phyloP scores from a whole-genome alignment of 352 stramenopile species.

The Albugo laibachii region DNA sequence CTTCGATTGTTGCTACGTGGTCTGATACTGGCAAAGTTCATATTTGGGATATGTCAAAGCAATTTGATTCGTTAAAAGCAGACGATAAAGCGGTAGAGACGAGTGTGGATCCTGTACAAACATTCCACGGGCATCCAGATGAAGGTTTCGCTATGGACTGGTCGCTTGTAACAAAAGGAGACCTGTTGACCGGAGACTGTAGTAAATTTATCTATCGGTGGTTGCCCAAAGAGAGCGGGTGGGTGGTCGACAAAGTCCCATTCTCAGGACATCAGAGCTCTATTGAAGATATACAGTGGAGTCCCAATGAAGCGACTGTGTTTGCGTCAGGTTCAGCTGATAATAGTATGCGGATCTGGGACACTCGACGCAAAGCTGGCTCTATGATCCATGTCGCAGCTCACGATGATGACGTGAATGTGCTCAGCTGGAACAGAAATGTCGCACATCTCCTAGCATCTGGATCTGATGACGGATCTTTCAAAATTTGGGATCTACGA shows the following conservation, averaged over 20 bases:
- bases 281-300: conserved; percentile 98
- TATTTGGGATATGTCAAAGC: conserved; percentile 89
- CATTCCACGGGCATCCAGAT: conserved; percentile 87
- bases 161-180: conserved; percentile 75
- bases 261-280: conserved; percentile 83
- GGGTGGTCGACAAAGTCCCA: conserved; percentile 76
- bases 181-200: conserved; percentile 92
- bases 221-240: conserved; percentile 50
- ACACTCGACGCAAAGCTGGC: conserved; percentile 84
- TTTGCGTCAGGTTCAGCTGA: conserved; percentile 92
- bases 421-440: conserved; percentile 97
- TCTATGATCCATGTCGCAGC: conserved; percentile 88
- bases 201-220: conserved; percentile 94
- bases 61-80: conserved; percentile 75
- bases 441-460: conserved; percentile 94
- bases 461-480: conserved; percentile 93
- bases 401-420: conserved; percentile 96
- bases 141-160: conserved; percentile 99
- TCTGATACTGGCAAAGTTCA: conserved; percentile 90
- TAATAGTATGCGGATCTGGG: conserved; percentile 92
- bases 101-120: conserved; percentile 72
- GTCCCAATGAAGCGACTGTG: conserved; percentile 89
- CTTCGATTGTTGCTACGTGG: conserved; percentile 95
- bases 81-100: conserved; percentile 33
- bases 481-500: conserved; percentile 94